phyloP scores from a whole-genome alignment of 345 rosid genomes.

The Populus tremula region DNA sequence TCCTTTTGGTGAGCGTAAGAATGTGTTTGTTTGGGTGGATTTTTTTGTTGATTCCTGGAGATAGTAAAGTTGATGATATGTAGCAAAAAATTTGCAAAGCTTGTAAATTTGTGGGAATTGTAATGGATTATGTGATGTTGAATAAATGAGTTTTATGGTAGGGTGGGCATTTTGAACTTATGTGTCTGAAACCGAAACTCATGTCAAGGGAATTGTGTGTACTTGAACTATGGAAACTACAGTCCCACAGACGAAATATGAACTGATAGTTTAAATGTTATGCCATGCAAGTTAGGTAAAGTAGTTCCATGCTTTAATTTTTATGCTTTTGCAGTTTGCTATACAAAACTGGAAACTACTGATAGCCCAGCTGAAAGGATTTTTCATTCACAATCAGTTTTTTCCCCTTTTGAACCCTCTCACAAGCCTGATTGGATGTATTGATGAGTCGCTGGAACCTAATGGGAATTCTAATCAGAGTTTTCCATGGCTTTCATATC shows the following conservation, averaged over 20 bases:
- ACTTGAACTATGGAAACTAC: too few species aligned
- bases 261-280: too few species aligned
- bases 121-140: too few species aligned
- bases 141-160: too few species aligned
- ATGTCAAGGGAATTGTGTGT: too few species aligned
- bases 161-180: not conserved
- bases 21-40: not conserved
- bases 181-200: too few species aligned
- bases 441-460: not conserved
- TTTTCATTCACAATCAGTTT: not conserved
- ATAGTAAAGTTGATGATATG: not conserved
- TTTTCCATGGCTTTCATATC: not conserved
- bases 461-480: not conserved
- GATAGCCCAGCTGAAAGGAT: not conserved
- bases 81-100: not conserved
- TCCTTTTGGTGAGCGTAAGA: not conserved
- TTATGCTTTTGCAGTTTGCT: not conserved
- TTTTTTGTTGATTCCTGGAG: conserved; percentile 1
- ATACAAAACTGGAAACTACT: not conserved
- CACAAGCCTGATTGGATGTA: too few species aligned
- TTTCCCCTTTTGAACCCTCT: not conserved
- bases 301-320: not conserved
- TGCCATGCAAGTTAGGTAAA: too few species aligned
- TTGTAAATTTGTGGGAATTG: too few species aligned
- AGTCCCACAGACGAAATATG: too few species aligned